Evolutionary conservation across 1,284 basidiomycete species (phyloP), one percentile per base, ranked within the genome.

Genomic region (Cryptococcus sp.): DNA sequence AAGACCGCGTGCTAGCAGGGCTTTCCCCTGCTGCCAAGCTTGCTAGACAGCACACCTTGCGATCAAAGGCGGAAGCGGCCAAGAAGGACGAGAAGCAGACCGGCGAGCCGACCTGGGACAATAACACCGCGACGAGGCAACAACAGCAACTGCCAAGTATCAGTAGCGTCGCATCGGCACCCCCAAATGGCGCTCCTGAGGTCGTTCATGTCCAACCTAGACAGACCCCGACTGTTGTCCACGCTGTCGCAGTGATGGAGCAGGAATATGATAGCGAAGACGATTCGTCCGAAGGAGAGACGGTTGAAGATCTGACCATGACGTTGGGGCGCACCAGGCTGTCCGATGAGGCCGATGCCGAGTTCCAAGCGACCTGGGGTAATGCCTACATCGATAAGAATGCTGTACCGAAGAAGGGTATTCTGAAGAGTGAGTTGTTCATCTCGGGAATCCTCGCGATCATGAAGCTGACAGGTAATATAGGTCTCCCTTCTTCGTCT

Each of bases 11-110:
- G 51, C 79, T 91, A 75, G 85, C 83, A 48, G 93, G 92, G 10
- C 83, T 98, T 54, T 91, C 90, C 65, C 94, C 94, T 3, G 94
- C 95, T 27, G 95, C 94, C 0, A 89, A 90, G 71, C 85, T 96
- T 15, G 93, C 91, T 0, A 80, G 92, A 47, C 91, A 93, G 75
- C 93, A 97, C 76, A 90, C 92, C 20, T 71, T 81, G 10, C 64
- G 72, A 35, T 79, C 84, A 56, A 89, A 89, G 64, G 90, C 90
- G 1, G 90, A 92, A 75, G 73, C 88, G 47, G 76, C 77, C 52
- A 75, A 64, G 75, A 72, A 47, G 70, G 77, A 60, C 64, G 70
- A 46, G 60, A 58, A 60, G 39, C 40, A 10, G 23, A 57, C 61
- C 11, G 71, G 69, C 19, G 71, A 71, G 55, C 69, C 76, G 0